Evolutionary conservation across 176 grass and related monocot species (phyloP), one percentile per base, ranked within the genome.

Genomic region (Aegilops sharonensis): DNA sequence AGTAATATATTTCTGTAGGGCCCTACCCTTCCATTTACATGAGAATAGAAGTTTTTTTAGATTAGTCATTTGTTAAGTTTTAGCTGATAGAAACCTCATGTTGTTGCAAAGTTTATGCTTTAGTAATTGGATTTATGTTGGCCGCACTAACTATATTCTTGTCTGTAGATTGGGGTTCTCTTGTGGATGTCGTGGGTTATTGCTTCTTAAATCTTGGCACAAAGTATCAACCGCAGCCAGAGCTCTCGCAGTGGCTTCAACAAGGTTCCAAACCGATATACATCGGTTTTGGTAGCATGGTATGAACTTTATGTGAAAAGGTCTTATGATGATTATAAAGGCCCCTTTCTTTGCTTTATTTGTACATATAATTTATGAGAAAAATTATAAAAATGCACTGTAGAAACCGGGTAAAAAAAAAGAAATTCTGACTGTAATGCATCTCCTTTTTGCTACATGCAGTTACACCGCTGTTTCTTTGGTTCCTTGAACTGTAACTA

Each of bases 251-350:
- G 81, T 98, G 97, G 97, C 89, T 98, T 57, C 75, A 98, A 82
- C 87, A 88, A 71, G 97, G 97, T 35, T 37, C 93, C 65, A 82
- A 92, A 62, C 97, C 97, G 57, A 95, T 98, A 92, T 98, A 98
- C 75, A 94, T 98, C 35, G 97, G 97, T 79, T 98, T 98, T 87
- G 97, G 97, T 71, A 95, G 93, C 87, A 94, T 98, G 90, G 97
- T 98, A 98, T 72, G 78, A 48, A 72, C 43, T 13, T 57, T 76
- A 42, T 64, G 48, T 34, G 39, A 37, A 68, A 34, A 65, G 32
- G 25, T 50, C 23, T 42, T 71, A 20, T 8, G 17, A 81, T 78
- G 18, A 72, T 72, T n/a, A 23, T 20, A 73, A 82, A 43, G 42
- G 42, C 10, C 10, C 10, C 10, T 43, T 43, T 3, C 42, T 43